Evolutionary conservation across 1,284 basidiomycete species (phyloP).

Genomic region (Irpex rosettiformis): DNA sequence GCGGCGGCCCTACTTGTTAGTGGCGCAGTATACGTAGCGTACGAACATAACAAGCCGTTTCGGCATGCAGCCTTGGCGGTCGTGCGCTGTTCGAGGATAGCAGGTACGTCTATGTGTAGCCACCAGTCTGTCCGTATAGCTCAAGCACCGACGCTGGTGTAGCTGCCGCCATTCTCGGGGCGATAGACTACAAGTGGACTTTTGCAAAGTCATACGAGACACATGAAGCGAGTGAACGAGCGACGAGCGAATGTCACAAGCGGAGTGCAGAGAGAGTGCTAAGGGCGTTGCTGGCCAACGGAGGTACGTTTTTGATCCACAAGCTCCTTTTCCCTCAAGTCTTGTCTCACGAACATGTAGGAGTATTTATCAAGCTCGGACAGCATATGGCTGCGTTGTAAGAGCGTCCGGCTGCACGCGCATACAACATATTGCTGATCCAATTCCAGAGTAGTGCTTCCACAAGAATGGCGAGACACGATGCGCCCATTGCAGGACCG

Average conservation of each 20-base stretch:
- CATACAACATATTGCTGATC: slow-evolving; percentile 12
- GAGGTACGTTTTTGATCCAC: slow-evolving; percentile 61
- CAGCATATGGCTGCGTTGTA: slow-evolving; percentile 82
- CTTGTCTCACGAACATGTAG: slow-evolving; percentile 28
- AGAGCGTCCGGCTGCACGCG: slow-evolving; percentile 20
- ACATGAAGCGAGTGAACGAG: slow-evolving; percentile 51
- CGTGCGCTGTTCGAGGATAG: slow-evolving; percentile 73
- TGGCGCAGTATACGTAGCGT: slow-evolving; percentile 46
- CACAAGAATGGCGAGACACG: slow-evolving; percentile 71
- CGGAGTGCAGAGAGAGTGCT: slow-evolving; percentile 79
- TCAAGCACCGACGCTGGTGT: background rate
- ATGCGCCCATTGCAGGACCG: slow-evolving; percentile 82
- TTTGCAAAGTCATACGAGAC: slow-evolving; percentile 60
- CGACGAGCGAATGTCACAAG: slow-evolving; percentile 76
- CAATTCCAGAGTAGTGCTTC: slow-evolving; percentile 55
- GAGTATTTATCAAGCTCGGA: slow-evolving; percentile 91
- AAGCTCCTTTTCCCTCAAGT: background rate
- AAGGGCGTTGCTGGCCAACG: slow-evolving; percentile 81
- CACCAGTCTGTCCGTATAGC: background rate
- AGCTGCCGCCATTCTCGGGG: slow-evolving; percentile 63
- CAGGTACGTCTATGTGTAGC: slow-evolving; percentile 37
- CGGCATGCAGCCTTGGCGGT: slow-evolving; percentile 60
- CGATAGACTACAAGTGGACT: slow-evolving; percentile 83
- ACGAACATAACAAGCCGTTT: slow-evolving; percentile 60
- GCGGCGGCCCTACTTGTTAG: slow-evolving; percentile 21